A percentile compares a stretch with the other conserved stretches of the same genome.
phyloP scores from a whole-genome alignment of 1,284 basidiomycete genomes.

The Ceratobasidium sp. region DNA sequence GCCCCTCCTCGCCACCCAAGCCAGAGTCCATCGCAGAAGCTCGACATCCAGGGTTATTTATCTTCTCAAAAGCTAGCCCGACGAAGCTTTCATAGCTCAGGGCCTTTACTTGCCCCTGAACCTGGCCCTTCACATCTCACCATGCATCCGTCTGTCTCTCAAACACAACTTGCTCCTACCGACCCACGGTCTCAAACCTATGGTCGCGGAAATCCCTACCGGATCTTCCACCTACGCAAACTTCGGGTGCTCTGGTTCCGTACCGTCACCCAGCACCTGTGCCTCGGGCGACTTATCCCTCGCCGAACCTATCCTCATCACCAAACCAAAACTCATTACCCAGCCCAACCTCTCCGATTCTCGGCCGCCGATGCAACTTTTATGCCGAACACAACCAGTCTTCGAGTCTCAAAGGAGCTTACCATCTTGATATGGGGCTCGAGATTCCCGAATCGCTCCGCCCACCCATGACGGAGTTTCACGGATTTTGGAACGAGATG shows the following conservation, averaged over 20 bases:
- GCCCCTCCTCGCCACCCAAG: slow-evolving; percentile 4
- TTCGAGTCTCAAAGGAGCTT: slow-evolving; percentile 16
- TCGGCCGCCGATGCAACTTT: slow-evolving; percentile 10
- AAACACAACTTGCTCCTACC: too few species aligned
- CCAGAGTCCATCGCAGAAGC: background rate
- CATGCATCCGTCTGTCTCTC: background rate
- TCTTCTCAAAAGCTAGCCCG: background rate
- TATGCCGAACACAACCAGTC: slow-evolving; percentile 1
- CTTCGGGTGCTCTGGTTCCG: background rate
- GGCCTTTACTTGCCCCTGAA: background rate
- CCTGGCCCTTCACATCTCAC: background rate
- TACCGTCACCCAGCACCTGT: too few species aligned
- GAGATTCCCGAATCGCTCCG: slow-evolving; percentile 13
- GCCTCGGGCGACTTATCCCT: background rate
- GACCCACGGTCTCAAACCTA: background rate
- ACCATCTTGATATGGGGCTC: slow-evolving; percentile 17
- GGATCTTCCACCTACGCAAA: background rate
- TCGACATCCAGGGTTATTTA: background rate
- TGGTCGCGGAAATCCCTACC: background rate
- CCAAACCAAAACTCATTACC: background rate
- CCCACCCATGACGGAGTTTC: slow-evolving; percentile 17
- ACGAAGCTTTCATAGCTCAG: background rate
- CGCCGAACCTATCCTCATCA: background rate
- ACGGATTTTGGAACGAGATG: slow-evolving; percentile 36
- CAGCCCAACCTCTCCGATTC: background rate